These are phyloP conservation scores for Aspergillus sp. DNA, from an alignment of 2,329 filamentous ascomycete genomes.

Conservation along the genomic window DNA sequence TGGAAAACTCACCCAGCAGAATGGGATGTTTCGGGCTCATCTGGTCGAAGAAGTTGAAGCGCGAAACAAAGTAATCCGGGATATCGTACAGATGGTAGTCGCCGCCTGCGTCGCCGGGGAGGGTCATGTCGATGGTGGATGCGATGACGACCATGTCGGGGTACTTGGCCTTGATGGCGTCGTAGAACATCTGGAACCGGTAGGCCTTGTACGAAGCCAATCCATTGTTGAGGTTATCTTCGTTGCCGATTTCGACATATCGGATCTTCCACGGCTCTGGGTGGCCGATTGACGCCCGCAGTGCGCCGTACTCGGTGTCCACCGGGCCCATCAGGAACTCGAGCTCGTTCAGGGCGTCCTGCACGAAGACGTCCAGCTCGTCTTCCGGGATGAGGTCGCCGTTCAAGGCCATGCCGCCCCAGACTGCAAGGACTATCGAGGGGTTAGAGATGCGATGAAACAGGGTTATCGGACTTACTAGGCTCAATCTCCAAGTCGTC, in stretches of 20 bases:
- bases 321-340: slow-evolving; percentile 27
- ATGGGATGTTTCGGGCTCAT: slow-evolving; percentile 22
- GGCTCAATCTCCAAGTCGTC: slow-evolving; percentile 33
- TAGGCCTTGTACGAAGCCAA: slow-evolving; percentile 52
- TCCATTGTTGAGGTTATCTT: slow-evolving; percentile 60
- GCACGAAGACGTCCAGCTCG: slow-evolving; percentile 33
- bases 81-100: slow-evolving; percentile 52
- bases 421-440: slow-evolving; percentile 40
- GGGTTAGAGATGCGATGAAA: neutral
- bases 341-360: slow-evolving; percentile 35
- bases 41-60: slow-evolving; percentile 57
- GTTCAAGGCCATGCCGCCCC: slow-evolving; percentile 45
- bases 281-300: slow-evolving; percentile 60
- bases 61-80: slow-evolving; percentile 51
- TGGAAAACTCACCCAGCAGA: slow-evolving; percentile 20
- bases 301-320: slow-evolving; percentile 36
- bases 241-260: slow-evolving; percentile 67
- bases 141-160: slow-evolving; percentile 53
- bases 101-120: slow-evolving; percentile 24
- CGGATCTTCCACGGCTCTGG: slow-evolving; percentile 60
- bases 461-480: slow-evolving; percentile 13
- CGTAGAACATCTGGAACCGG: slow-evolving; percentile 59
- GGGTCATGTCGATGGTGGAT: slow-evolving; percentile 25
- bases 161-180: slow-evolving; percentile 57
- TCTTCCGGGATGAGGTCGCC: slow-evolving; percentile 30